Percentiles rank a stretch among this genome's conserved stretches.
Conservation (phyloP, 306 rosid species). For the Pyrus bretschneideri region DNA sequence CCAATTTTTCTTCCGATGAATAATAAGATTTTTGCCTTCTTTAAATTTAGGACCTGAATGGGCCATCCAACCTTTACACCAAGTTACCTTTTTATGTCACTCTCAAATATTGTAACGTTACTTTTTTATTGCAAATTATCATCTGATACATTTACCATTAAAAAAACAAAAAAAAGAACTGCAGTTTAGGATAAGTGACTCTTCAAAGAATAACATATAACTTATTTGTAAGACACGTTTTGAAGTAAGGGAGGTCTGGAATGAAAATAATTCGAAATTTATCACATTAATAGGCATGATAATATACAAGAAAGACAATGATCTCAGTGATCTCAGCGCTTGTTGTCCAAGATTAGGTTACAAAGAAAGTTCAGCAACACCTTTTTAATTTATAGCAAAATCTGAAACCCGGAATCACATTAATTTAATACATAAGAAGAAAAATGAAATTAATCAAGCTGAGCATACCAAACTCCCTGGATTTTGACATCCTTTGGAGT, state of each 20-base stretch:
- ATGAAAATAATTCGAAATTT: too few relatives aligned
- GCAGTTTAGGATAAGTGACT: neutral
- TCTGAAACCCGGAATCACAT: slow-evolving; percentile 24
- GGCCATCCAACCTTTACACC: too few relatives aligned
- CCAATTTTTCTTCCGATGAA: too few relatives aligned
- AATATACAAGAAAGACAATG: slow-evolving; percentile 14
- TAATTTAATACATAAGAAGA: slow-evolving; percentile 1
- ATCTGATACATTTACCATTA: too few relatives aligned
- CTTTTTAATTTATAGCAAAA: slow-evolving; percentile 30
- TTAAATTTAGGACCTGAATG: too few relatives aligned
- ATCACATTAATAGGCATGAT: neutral
- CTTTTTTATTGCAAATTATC: neutral
- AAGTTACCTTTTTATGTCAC: too few relatives aligned
- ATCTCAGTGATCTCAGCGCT: slow-evolving; percentile 4
- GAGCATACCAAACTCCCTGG: slow-evolving; percentile 96
- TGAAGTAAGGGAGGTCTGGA: too few relatives aligned
- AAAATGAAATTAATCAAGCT: slow-evolving; percentile 51
- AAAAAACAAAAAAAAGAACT: too few relatives aligned
- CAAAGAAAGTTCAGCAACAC: slow-evolving; percentile 21
- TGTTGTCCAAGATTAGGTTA: slow-evolving; percentile 12
- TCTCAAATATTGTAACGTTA: neutral
- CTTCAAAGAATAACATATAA: too few relatives aligned
- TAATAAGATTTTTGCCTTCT: too few relatives aligned
- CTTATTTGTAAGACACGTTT: too few relatives aligned
- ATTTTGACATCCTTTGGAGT: slow-evolving; percentile 90